These are phyloP conservation scores for Hyaloscypha finlandica DNA, from an alignment of 495 filamentous ascomycete genomes.

Conservation along the genomic window DNA sequence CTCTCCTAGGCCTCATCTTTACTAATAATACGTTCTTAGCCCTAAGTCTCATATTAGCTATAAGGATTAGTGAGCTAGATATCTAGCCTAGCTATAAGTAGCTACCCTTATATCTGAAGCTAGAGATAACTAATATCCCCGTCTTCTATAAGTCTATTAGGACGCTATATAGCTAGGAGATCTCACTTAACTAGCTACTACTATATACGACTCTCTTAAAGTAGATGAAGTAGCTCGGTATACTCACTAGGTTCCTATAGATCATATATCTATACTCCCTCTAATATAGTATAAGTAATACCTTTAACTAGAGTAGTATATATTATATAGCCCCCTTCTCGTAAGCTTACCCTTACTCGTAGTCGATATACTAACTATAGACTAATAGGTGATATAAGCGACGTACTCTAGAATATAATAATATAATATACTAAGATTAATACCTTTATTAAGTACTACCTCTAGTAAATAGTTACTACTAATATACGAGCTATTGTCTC, in stretches of 20 bases:
- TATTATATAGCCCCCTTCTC: constrained; percentile 19
- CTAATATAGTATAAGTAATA: too few species aligned
- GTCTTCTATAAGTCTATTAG: constrained; percentile 34
- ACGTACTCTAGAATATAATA: constrained; percentile 40
- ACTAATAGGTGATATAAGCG: constrained; percentile 36
- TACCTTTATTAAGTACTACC: too few species aligned
- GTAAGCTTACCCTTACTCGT: constrained; percentile 6
- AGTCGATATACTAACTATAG: constrained; percentile 22
- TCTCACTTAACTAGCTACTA: constrained; percentile 38
- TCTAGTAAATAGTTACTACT: too few species aligned
- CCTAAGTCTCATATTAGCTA: constrained; percentile 34
- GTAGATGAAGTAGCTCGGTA: constrained; percentile 37
- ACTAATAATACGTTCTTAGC: constrained; percentile 29
- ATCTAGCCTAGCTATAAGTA: constrained; percentile 32
- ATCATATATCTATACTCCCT: too few species aligned
- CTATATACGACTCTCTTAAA: constrained; percentile 38
- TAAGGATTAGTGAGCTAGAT: constrained; percentile 35
- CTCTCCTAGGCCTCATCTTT: constrained; percentile 42
- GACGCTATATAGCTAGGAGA: constrained; percentile 38
- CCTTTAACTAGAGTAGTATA: background rate
- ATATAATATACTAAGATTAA: constrained; percentile 36
- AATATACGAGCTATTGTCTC: too few species aligned
- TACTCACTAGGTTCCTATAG: too few species aligned
- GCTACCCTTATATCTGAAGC: constrained; percentile 34
- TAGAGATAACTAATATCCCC: constrained; percentile 28